Base-by-base conservation (phyloP, 768 basidiomycete species). In the Mycena alexandri region DNA sequence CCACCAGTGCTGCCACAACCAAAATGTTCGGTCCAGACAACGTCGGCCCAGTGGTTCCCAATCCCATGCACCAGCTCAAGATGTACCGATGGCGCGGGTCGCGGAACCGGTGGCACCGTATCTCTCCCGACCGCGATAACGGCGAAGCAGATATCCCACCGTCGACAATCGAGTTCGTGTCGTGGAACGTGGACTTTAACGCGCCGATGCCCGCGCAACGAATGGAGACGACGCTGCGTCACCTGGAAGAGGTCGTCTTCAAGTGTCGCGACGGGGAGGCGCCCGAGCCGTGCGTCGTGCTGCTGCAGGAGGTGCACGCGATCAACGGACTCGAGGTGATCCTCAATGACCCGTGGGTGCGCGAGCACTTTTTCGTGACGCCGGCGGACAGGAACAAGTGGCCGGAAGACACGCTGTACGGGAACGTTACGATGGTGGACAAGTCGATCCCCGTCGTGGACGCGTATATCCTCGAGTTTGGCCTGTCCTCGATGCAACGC, bases 371-470 rank as follows among this genome's bases (percentile, higher is more conserved):
- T 74, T 74, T 82, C 52, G 79, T 93, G 52, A 82, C 86, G 14
- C 92, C 92, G 0, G 80, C 83, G 25, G 82, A 83, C 25, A 70
- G 79, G 10, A 79, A 81, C 10, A 85, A 87, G 44, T 94, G 91
- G 91, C 86, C 85, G 2, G 71, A 75, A 14, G 66, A 69, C 2
- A 81, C 83, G 14, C 38, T 22, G 8, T 93, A 91, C 73, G 92
- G 93, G n/a, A 89, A 84, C 64, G 86, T 92, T 53, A 93, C 91
- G 41, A 85, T 94, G 24, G 82, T 93, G 43, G 85, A 90, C 69
- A 82, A 86, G 47, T 82, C 81, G 55, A 75, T 91, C 17, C 82
- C 84, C 0, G 80, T 68, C 12, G 36, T 78, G 43, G 79, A 80
- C 50, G 80, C 85, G 34, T 80, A 84, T 36, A 83, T 85, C 59